These are phyloP conservation scores for Globisporangium cystogenes DNA, from an alignment of 352 stramenopile species.

Conservation along the genomic window DNA sequence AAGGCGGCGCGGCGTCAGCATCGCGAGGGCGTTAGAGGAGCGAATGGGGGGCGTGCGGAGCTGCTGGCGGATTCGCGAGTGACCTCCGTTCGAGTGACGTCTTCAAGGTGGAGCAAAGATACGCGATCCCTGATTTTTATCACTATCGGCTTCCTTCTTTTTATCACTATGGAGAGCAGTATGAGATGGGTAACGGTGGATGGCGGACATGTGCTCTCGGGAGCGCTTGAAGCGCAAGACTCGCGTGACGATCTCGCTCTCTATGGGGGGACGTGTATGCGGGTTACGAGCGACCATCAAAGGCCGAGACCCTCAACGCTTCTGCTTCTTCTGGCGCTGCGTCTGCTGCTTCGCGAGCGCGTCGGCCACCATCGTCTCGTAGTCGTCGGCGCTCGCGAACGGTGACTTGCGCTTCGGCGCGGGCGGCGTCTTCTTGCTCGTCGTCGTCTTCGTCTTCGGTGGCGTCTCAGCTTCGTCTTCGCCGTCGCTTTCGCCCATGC, in stretches of 20 bases:
- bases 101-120: neutral
- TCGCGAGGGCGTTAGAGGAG: neutral
- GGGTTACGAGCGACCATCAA: neutral
- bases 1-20: neutral
- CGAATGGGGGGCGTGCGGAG: neutral
- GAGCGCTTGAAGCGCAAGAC: too few relatives aligned
- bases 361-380: conserved; percentile 62
- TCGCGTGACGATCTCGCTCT: too few relatives aligned
- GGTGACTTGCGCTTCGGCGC: conserved; percentile 56
- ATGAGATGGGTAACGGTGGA: neutral
- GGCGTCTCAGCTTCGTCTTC: too few relatives aligned
- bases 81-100: neutral
- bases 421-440: conserved; percentile 38
- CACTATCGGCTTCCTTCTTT: too few relatives aligned
- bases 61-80: neutral
- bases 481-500: conserved; percentile 7
- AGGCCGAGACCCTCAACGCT: too few relatives aligned
- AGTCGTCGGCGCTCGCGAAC: conserved; percentile 77
- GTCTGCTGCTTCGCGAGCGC: conserved; percentile 48
- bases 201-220: too few relatives aligned
- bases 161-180: neutral
- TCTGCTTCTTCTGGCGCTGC: conserved; percentile 32
- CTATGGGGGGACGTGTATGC: too few relatives aligned
- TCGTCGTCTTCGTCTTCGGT: conserved; percentile 31
- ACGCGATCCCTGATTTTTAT: neutral